Evolutionary conservation across 2,329 filamentous ascomycete genomes (phyloP).

Genomic region (Trichoderma atroviride): DNA sequence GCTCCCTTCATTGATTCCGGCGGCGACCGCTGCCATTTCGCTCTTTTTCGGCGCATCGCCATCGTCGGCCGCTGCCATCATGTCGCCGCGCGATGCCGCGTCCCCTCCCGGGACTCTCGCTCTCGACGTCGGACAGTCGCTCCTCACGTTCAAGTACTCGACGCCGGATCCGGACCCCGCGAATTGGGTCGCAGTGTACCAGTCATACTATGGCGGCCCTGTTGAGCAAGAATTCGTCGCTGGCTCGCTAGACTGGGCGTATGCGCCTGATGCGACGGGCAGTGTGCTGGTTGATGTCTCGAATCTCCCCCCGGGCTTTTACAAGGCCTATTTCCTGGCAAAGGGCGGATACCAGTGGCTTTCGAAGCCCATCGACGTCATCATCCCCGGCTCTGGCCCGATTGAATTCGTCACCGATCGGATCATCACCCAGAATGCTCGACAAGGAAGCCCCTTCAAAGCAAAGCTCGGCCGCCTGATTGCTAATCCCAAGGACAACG

Average conservation of each 20-base stretch:
- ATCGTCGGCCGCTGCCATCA: constrained; percentile 19
- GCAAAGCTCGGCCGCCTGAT: constrained; percentile 41
- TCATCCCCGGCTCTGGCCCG: constrained; percentile 31
- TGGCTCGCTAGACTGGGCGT: constrained; percentile 40
- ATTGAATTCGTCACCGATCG: constrained; percentile 38
- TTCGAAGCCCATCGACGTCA: constrained; percentile 39
- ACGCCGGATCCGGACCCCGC: constrained; percentile 34
- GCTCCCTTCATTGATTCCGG: constrained; percentile 19
- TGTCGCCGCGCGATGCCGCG: constrained; percentile 4
- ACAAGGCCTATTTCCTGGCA: constrained; percentile 44
- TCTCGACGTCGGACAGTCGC: constrained; percentile 22
- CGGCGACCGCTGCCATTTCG: constrained; percentile 7
- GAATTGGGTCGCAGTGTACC: constrained; percentile 47
- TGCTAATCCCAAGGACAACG: constrained; percentile 31
- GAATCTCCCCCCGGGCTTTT: constrained; percentile 37
- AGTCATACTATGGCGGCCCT: constrained; percentile 40
- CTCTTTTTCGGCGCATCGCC: constrained; percentile 18
- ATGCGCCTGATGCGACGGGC: constrained; percentile 36
- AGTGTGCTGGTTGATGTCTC: constrained; percentile 33
- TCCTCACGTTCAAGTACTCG: constrained; percentile 42
- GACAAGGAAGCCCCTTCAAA: constrained; percentile 39
- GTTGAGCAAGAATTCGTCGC: constrained; percentile 37
- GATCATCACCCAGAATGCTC: constrained; percentile 43
- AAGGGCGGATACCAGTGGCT: constrained; percentile 43
- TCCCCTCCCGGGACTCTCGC: constrained; percentile 25